A percentile compares a stretch with the other conserved stretches of the same genome.
phyloP scores from a whole-genome alignment of 2,329 filamentous ascomycete species.

The Fusarium irregulare region DNA sequence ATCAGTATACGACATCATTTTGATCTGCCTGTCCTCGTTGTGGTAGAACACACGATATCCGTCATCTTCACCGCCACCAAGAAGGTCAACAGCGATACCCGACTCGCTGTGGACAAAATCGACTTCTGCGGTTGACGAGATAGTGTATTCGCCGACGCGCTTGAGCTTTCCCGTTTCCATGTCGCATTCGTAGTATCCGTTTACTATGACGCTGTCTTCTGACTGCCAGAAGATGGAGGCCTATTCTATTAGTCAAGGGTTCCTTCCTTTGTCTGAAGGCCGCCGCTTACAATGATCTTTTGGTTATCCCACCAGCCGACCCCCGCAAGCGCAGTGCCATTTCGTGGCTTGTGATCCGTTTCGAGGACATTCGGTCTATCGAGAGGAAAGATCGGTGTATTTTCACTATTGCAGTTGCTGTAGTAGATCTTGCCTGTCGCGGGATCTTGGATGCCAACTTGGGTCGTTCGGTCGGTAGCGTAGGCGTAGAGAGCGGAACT shows the following conservation, averaged over 20 bases:
- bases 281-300: not conserved
- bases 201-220: not conserved
- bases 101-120: not conserved
- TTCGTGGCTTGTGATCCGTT: not conserved
- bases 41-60: not conserved
- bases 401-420: not conserved
- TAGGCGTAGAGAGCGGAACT: not conserved
- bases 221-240: not conserved
- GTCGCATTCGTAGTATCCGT: not conserved
- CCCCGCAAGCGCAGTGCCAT: not conserved
- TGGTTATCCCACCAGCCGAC: not conserved
- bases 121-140: not conserved
- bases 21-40: not conserved
- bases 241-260: not conserved
- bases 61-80: not conserved
- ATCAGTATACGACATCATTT: not conserved
- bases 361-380: not conserved
- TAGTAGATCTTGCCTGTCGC: not conserved
- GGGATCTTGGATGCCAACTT: not conserved
- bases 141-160: not conserved
- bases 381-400: not conserved
- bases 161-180: not conserved
- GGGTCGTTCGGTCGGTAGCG: not conserved
- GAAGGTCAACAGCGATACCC: not conserved
- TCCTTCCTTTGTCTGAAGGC: no score